phyloP scores from a whole-genome alignment of 176 grass and related monocot species.

The Avena insularis region DNA sequence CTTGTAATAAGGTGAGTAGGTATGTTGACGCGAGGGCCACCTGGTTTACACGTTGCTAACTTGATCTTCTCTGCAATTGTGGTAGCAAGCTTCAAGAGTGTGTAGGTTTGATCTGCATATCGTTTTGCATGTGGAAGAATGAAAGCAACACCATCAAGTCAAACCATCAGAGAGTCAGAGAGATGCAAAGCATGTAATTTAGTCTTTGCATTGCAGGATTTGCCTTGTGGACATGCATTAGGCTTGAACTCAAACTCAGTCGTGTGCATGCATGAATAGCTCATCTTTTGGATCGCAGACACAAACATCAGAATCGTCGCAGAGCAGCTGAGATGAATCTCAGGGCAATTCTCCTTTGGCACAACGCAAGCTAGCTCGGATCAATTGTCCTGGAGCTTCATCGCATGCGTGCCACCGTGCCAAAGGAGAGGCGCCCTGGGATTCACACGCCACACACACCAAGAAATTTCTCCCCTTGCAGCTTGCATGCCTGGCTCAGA shows the following conservation, averaged over 20 bases:
- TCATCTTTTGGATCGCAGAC: neutral
- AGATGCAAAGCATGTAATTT: neutral
- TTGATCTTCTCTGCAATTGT: too few relatives aligned
- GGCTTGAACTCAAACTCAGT: too few relatives aligned
- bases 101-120: too few relatives aligned
- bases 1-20: too few relatives aligned
- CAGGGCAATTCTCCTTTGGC: constrained; percentile 85
- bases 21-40: too few relatives aligned
- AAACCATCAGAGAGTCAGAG: neutral
- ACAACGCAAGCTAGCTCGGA: neutral
- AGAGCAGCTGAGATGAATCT: constrained; percentile 37
- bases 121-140: too few relatives aligned
- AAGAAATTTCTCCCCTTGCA: neutral
- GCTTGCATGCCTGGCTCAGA: neutral
- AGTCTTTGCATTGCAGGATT: neutral
- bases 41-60: too few relatives aligned
- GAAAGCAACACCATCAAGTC: neutral
- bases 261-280: neutral
- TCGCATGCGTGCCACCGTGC: neutral
- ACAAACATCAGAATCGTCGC: too few relatives aligned
- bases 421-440: constrained; percentile 32
- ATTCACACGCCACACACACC: constrained; percentile 44
- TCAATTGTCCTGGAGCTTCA: too few relatives aligned
- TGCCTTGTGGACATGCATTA: neutral
- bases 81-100: too few relatives aligned